phyloP scores from a whole-genome alignment of 139 green algal genomes.

The Chlorokybus atmophyticus region DNA sequence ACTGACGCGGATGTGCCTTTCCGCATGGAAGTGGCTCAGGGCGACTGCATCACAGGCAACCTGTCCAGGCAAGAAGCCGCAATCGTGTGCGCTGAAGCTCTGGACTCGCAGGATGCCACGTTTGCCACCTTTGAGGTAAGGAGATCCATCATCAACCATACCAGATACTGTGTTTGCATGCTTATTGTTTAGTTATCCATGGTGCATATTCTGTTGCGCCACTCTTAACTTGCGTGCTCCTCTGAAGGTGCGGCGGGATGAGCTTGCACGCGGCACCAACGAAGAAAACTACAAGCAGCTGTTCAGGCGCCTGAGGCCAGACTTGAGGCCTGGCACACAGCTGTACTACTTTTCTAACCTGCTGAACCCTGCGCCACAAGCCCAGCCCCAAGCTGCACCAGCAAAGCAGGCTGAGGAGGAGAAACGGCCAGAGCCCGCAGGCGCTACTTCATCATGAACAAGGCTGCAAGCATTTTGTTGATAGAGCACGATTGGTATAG shows the following conservation, averaged over 20 bases:
- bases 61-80: background rate
- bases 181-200: background rate
- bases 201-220: background rate
- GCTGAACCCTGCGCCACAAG: too few relatives aligned
- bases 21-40: background rate
- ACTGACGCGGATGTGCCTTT: slow-evolving; percentile 18
- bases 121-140: background rate
- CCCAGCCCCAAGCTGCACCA: too few relatives aligned
- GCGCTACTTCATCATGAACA: too few relatives aligned
- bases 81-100: background rate
- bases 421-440: too few relatives aligned
- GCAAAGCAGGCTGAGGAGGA: too few relatives aligned
- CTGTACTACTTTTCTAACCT: too few relatives aligned
- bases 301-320: background rate
- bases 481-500: too few relatives aligned
- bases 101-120: background rate
- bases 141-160: background rate
- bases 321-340: too few relatives aligned
- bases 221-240: background rate
- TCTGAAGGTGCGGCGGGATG: background rate
- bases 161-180: background rate
- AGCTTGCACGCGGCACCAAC: background rate
- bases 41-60: background rate
- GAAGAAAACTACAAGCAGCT: background rate
- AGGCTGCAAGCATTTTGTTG: too few relatives aligned